Base-by-base conservation (phyloP, 179 eudicot genomes). In the Amaranthus tricolor region DNA sequence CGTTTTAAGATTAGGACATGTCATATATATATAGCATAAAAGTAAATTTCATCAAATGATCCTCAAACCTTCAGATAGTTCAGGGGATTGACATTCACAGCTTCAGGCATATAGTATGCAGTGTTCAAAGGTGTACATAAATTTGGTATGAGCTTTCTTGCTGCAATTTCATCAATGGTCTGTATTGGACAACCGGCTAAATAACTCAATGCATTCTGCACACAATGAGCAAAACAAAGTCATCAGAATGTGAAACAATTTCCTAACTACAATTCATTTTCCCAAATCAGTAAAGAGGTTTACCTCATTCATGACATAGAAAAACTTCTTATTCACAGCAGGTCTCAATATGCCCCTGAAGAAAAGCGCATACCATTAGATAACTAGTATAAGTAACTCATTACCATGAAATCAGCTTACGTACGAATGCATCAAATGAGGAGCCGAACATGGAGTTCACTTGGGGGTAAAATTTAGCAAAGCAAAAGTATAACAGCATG, bases 281-380 rank as follows among this genome's bases (percentile, higher is more conserved):
- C 48, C 9, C 59, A 13, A 40, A 40, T 64, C 6, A 75, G 69
- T 62, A 72, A n/a, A 51, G 21, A 78, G 11, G 60, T 56, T 85
- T 81, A 96, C 99, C 74, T 89, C 87, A 61, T 44, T 72, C 91
- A 96, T 86, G 55, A 83, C 75, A 79, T 85, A 78, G 80, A 93
- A 67, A 82, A 87, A 72, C 91, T 96, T 96, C 84, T 77, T 69
- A 69, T 77, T 87, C 76, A 82, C 80, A 64, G 88, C 96, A 63
- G 98, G 99, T 81, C 98, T 88, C 79, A 96, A 67, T 82, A 96
- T 89, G 50, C 99, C 99, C 81, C 97, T 92, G 90, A 66, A 83
- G 51, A 68, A 49, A 70, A 83, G 31, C 59, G 63, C 15, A 73
- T n/a, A 64, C 16, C 66, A 59, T 71, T 70, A 77, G 74, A 55